Base-by-base conservation (phyloP, 2,329 filamentous ascomycete species). In the Lecanicillium sp. region DNA sequence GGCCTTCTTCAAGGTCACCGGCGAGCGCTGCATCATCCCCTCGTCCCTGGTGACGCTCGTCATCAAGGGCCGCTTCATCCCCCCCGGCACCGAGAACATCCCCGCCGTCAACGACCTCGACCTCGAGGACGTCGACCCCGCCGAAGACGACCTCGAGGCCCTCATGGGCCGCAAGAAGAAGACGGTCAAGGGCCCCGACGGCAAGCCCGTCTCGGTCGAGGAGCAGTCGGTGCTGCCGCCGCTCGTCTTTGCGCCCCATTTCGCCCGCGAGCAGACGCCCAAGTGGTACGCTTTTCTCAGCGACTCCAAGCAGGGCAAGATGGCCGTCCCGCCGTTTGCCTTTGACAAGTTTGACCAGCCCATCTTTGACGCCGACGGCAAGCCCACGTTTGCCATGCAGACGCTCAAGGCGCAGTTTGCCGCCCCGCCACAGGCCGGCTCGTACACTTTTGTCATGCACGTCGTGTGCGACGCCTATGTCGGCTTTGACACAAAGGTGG, bases 381-480 rank as follows among this genome's bases (percentile, higher is more conserved):
- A 84, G 57, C 90, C 90, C 3, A 97, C 92, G 3, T 98, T 87
- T 66, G 83, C 89, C 53, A 82, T 98, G 66, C 89, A 97, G 62
- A 98, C 92, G 3, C 71, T 97, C 54, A 97, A 95, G 72, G 90
- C 94, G 60, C 87, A 96, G 60, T 98, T 98, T 62, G 87, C 90
- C 48, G 90, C 92, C 2, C 92, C 92, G 31, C 88, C 90, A 17
- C 86, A 95, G 58, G 77, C 87, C 5, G 92, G 90, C 33, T 84
- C 89, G 60, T 98, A 95, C 66, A 89, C 85, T 2, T 98, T 98
- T 58, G 84, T 88, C 44, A 85, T 97, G 80, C 84, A 97, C 61
- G 70, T 96, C 46, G 72, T 97, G 39, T 96, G 89, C 56, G 92
- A 98, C 63, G 89, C 86, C 56, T 98, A 98, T 53, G 72, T 98